Conservation (phyloP, 768 basidiomycete species). For the Saitozyma podzolica region DNA sequence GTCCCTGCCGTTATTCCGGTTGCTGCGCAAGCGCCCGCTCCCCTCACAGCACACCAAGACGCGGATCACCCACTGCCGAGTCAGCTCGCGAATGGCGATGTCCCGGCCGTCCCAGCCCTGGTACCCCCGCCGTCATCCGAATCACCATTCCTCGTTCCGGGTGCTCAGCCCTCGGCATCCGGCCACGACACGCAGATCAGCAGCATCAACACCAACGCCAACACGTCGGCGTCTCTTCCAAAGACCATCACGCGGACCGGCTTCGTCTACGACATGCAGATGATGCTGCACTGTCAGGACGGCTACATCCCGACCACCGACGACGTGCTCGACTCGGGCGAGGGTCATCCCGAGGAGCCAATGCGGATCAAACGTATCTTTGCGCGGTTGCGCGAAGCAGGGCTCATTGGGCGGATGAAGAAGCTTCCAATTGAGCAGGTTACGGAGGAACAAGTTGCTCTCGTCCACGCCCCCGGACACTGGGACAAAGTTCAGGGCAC, state of each 20-base stretch:
- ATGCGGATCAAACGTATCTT: conserved; percentile 76
- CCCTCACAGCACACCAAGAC: no score
- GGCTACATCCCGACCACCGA: conserved; percentile 42
- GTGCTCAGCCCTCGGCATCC: not conserved
- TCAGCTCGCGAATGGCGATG: no score
- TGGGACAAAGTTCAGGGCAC: conserved; percentile 88
- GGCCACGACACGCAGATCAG: not conserved
- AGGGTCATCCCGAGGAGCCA: conserved; percentile 70
- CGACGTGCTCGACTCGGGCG: conserved; percentile 54
- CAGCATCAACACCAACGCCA: not conserved
- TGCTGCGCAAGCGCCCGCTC: no score
- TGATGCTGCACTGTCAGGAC: conserved; percentile 75
- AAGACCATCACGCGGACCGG: conserved; percentile 59
- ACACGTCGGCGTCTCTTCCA: no score
- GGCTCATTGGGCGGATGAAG: conserved; percentile 71
- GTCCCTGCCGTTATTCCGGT: no score
- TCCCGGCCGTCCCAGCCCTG: no score
- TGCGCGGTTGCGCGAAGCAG: conserved; percentile 62
- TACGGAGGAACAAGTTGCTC: conserved; percentile 71
- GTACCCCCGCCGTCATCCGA: not conserved
- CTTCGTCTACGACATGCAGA: conserved; percentile 80
- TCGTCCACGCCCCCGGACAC: conserved; percentile 86
- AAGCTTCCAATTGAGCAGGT: conserved; percentile 74
- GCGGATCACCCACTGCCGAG: no score
- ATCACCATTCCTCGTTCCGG: not conserved